A percentile compares a stretch with the other conserved stretches of the same genome.
Conservation (phyloP, 169 alveolate genomes). For the Plasmodium adleri region DNA sequence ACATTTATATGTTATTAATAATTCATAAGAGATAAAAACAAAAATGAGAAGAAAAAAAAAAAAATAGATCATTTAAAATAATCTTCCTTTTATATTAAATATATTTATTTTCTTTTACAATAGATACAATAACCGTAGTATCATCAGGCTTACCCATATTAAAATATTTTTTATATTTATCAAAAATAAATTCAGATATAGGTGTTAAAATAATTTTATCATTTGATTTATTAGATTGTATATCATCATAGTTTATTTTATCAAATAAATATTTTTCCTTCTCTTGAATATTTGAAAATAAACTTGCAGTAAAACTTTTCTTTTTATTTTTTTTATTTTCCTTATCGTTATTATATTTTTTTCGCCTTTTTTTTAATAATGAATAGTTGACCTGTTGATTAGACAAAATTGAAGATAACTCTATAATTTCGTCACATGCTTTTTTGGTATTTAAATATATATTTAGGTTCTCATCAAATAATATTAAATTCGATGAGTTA, state of each 20-base stretch:
- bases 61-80: background rate
- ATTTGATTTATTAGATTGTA: constrained; percentile 50
- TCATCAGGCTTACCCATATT: constrained; percentile 76
- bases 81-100: background rate
- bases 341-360: constrained; percentile 17
- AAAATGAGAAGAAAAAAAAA: background rate
- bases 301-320: background rate
- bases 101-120: constrained; percentile 66
- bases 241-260: constrained; percentile 74
- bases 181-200: constrained; percentile 70
- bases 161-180: constrained; percentile 64
- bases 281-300: constrained; percentile 3
- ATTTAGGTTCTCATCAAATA: constrained; percentile 38
- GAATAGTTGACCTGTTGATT: constrained; percentile 37
- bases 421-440: constrained; percentile 64
- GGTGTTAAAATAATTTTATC: constrained; percentile 75
- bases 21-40: too few relatives aligned
- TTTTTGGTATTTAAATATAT: constrained; percentile 61
- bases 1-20: too few relatives aligned
- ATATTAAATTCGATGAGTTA: constrained; percentile 52
- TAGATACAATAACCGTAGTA: constrained; percentile 68
- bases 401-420: constrained; percentile 53
- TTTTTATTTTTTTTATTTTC: background rate
- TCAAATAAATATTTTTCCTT: constrained; percentile 46
- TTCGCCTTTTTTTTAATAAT: constrained; percentile 48